phyloP scores from a whole-genome alignment of 1,139 yeast species.

The Yamadazyma spencermartinsiae region DNA sequence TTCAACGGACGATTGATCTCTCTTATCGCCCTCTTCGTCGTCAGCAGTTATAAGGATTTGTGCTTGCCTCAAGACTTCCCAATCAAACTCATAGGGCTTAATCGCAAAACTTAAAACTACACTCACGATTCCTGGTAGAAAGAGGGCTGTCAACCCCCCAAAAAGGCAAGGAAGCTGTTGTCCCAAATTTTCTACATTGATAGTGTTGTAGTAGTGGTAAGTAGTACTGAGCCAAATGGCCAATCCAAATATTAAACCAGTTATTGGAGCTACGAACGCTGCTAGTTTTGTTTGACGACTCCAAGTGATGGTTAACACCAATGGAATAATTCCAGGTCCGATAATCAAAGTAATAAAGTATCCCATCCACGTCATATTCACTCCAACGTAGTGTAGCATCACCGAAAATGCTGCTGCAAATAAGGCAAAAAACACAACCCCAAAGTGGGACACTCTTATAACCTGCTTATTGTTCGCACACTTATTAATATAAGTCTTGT shows the following conservation, averaged over 20 bases:
- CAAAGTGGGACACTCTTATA: conserved; percentile 28
- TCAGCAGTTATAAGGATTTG: conserved; percentile 21
- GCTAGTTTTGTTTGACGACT: conserved; percentile 29
- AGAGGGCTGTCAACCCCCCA: conserved; percentile 32
- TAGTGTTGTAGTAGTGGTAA: conserved; percentile 23
- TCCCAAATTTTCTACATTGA: conserved; percentile 24
- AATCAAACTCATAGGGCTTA: conserved; percentile 32
- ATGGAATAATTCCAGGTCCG: conserved; percentile 38
- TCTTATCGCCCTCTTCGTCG: conserved; percentile 6
- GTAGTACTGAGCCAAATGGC: conserved; percentile 29
- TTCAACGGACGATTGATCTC: conserved; percentile 1
- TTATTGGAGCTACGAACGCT: conserved; percentile 26
- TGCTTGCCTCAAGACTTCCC: conserved; percentile 26
- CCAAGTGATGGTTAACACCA: conserved; percentile 35
- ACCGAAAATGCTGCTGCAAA: conserved; percentile 31
- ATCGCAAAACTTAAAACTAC: conserved; percentile 26
- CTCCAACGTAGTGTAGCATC: conserved; percentile 33
- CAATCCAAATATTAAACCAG: conserved; percentile 24
- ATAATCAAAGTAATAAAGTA: conserved; percentile 36
- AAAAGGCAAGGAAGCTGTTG: conserved; percentile 35
- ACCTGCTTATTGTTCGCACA: conserved; percentile 26
- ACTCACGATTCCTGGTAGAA: conserved; percentile 31
- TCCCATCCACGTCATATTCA: conserved; percentile 35
- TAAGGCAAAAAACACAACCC: conserved; percentile 30
- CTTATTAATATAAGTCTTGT: conserved; percentile 28